Evolutionary conservation across 2,329 filamentous ascomycete genomes (phyloP).

Genomic region (Penicillium sp.): DNA sequence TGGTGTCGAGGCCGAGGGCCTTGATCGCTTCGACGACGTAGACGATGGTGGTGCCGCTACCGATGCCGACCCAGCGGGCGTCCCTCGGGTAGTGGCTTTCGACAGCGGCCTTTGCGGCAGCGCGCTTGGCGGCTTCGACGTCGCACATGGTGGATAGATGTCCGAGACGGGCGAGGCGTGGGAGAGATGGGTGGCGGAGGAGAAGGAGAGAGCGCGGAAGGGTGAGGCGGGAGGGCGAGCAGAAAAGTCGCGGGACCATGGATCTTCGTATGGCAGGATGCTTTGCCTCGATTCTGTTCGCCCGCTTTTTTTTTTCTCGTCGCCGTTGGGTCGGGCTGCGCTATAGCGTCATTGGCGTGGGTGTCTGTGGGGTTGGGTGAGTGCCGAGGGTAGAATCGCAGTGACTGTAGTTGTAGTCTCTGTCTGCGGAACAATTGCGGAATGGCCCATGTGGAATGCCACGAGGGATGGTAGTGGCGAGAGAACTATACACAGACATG

Average conservation of each 20-base stretch:
- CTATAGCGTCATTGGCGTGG: constrained; percentile 12
- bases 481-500: too few relatives aligned
- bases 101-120: constrained; percentile 58
- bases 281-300: too few relatives aligned
- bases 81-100: constrained; percentile 58
- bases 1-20: constrained; percentile 45
- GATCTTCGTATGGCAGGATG: too few relatives aligned
- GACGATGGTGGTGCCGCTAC: constrained; percentile 63
- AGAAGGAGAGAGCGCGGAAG: constrained; percentile 1
- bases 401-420: too few relatives aligned
- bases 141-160: constrained; percentile 36
- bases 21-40: constrained; percentile 66
- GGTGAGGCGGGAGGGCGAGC: constrained; percentile 4
- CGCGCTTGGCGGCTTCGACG: constrained; percentile 60
- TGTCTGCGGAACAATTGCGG: too few relatives aligned
- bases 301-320: too few relatives aligned
- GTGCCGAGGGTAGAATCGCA: too few relatives aligned
- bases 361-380: constrained; percentile 1
- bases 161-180: too few relatives aligned
- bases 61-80: constrained; percentile 61
- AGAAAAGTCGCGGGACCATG: constrained; percentile 10
- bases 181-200: neutral
- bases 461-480: too few relatives aligned
- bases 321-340: too few relatives aligned
- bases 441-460: too few relatives aligned